phyloP scores from a whole-genome alignment of 2,329 filamentous ascomycete genomes.

The Magnaporthiopsis rhizophila region DNA sequence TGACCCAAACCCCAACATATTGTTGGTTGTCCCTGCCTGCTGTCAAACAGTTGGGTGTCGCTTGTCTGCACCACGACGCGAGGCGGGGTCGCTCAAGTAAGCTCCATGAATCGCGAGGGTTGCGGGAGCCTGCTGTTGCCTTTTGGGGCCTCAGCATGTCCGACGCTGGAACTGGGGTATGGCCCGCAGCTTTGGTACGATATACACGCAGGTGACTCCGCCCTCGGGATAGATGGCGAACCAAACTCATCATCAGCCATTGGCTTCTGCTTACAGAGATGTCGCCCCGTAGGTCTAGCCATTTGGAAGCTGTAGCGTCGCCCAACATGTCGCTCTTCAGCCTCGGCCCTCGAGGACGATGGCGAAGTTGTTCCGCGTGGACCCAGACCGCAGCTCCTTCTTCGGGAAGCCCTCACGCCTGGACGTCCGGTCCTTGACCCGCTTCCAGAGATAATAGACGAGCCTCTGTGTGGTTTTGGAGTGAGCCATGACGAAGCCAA shows the following conservation, averaged over 20 bases:
- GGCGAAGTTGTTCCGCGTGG: slow-evolving; percentile 81
- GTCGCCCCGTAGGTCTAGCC: background rate
- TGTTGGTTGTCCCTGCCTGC: background rate
- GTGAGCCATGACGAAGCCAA: slow-evolving; percentile 62
- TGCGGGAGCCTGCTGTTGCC: background rate
- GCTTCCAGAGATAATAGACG: slow-evolving; percentile 80
- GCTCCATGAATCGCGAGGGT: background rate
- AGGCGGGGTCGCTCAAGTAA: background rate
- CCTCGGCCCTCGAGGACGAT: slow-evolving; percentile 51
- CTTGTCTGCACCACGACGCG: background rate
- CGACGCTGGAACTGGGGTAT: background rate
- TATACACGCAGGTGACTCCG: background rate
- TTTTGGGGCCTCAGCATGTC: background rate
- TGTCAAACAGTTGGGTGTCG: background rate
- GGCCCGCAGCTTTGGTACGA: background rate
- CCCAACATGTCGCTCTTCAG: background rate
- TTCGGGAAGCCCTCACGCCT: slow-evolving; percentile 40
- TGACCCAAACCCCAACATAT: slow-evolving; percentile 1
- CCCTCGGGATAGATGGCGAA: background rate
- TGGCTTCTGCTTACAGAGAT: background rate
- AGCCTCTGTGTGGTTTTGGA: slow-evolving; percentile 75
- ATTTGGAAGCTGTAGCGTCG: background rate
- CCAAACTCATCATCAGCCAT: background rate
- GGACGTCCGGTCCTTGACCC: slow-evolving; percentile 20
- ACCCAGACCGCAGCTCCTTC: slow-evolving; percentile 66